Evolutionary conservation across 257 asterid genomes (phyloP), one percentile per base, ranked within the genome.

Genomic region (Solanum virginianum): DNA sequence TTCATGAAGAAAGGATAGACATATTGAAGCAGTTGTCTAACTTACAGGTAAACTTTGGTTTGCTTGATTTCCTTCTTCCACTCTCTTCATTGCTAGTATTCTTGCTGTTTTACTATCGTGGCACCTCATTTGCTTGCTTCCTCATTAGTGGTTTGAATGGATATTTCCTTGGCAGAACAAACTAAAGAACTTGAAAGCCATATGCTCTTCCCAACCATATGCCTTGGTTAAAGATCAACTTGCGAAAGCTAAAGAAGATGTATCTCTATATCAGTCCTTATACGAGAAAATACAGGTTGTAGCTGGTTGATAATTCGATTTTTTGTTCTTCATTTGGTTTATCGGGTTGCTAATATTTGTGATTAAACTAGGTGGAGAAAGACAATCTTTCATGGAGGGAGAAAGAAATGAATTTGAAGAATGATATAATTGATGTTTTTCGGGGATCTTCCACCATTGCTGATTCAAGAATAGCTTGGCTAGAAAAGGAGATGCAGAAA

Each of bases 221-320:
- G 88, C 84, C 86, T 85, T 89, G 86, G 89, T 95, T 65, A 92
- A 91, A 88, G 98, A 95, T 89, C 98, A 95, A 91, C 90, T 95
- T 85, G 87, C 80, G 14, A 97, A 93, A 89, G 93, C 97, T 87
- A 95, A 94, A 90, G 93, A 91, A 79, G 94, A 92, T 84, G 90
- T 92, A 47, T 85, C 84, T 72, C 94, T 91, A 60, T 94, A 93
- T 89, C 99, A 92, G 90, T 90, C 92, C 77, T 91, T 93, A 79
- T 92, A 90, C 57, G 98, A 94, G 92, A 94, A 95, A 92, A 89
- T 97, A 85, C 99, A 97, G 99, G 99, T 96, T 89, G 91, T 87
- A 81, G 85, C 81, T 85, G 87, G 88, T 87, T 83, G 89, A 82
- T 84, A 75, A 90, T 85, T 88, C 85, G n/a, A 85, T 86, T 45